Percentiles rank a stretch among this genome's conserved stretches.
Conservation (phyloP, 352 stramenopile genomes). For the Pythium scleroteichum region DNA sequence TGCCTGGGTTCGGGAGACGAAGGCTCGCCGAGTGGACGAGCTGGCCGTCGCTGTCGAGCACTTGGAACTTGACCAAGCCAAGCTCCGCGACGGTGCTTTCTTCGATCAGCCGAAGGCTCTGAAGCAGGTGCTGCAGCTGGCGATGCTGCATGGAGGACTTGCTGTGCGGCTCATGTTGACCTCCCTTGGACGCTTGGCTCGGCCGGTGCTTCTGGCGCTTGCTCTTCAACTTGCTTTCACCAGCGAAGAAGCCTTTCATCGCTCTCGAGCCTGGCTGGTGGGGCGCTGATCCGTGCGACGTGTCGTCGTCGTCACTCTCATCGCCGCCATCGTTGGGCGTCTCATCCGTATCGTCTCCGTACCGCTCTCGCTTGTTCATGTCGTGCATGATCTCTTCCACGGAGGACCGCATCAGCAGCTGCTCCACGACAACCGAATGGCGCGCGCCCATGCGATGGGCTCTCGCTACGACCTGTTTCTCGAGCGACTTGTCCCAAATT, state of each 20-base stretch:
- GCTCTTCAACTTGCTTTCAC: conserved; percentile 13
- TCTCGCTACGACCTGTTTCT: conserved; percentile 95
- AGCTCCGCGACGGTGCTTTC: conserved; percentile 13
- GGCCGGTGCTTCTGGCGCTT: conserved; percentile 3
- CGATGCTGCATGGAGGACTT: conserved; percentile 25
- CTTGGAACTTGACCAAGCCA: conserved; percentile 18
- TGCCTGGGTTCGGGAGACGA: conserved; percentile 9
- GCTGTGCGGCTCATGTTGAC: not conserved
- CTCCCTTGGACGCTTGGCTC: not conserved
- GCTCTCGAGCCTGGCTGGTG: not conserved
- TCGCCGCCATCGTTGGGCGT: not conserved
- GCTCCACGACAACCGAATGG: conserved; percentile 91
- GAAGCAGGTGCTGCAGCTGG: conserved; percentile 18
- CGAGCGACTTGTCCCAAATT: conserved; percentile 95
- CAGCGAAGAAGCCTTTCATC: conserved; percentile 12
- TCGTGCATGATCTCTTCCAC: conserved; percentile 79
- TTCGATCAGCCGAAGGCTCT: conserved; percentile 23
- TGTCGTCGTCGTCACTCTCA: conserved; percentile 9
- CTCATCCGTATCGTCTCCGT: not conserved
- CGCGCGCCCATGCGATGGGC: conserved; percentile 96
- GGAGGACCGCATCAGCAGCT: conserved; percentile 87
- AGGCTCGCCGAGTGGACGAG: conserved; percentile 10
- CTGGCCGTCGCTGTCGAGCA: conserved; percentile 12
- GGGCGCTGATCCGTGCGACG: not conserved
- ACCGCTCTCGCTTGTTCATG: conserved; percentile 33